Conservation (phyloP, 1,139 yeast genomes). For the Chernovozyma sophiae-reginae region DNA sequence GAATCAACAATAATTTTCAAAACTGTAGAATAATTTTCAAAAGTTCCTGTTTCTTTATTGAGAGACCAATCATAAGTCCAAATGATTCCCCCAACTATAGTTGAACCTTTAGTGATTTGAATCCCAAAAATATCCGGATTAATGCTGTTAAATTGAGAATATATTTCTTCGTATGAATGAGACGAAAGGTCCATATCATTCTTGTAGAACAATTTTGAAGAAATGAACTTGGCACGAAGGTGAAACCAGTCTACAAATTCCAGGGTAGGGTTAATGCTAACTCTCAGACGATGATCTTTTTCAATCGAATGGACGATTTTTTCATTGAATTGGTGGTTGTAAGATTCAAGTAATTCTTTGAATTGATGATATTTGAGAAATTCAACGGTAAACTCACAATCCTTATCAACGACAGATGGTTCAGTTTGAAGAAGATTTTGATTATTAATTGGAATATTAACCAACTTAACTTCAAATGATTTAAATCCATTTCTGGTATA, state of each 20-base stretch:
- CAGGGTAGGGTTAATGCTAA: constrained; percentile 26
- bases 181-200: constrained; percentile 16
- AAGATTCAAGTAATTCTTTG: constrained; percentile 20
- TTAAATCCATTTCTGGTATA: constrained; percentile 57
- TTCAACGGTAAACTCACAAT: constrained; percentile 14
- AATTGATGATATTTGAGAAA: constrained; percentile 31
- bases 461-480: constrained; percentile 44
- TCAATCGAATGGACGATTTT: constrained; percentile 16
- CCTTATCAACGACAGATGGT: constrained; percentile 1
- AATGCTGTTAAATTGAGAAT: constrained; percentile 16
- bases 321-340: constrained; percentile 17
- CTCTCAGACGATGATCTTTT: constrained; percentile 26
- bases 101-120: constrained; percentile 15
- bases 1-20: constrained; percentile 24
- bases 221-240: constrained; percentile 35
- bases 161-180: constrained; percentile 23
- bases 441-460: constrained; percentile 15
- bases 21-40: constrained; percentile 25
- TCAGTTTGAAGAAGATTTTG: constrained; percentile 1
- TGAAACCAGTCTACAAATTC: constrained; percentile 44
- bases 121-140: constrained; percentile 33
- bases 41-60: constrained; percentile 5
- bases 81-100: constrained; percentile 26
- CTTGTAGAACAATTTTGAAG: constrained; percentile 22
- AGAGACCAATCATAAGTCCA: constrained; percentile 42